Base-by-base conservation (phyloP, 768 basidiomycete species). In the Exidia glandulosa region DNA sequence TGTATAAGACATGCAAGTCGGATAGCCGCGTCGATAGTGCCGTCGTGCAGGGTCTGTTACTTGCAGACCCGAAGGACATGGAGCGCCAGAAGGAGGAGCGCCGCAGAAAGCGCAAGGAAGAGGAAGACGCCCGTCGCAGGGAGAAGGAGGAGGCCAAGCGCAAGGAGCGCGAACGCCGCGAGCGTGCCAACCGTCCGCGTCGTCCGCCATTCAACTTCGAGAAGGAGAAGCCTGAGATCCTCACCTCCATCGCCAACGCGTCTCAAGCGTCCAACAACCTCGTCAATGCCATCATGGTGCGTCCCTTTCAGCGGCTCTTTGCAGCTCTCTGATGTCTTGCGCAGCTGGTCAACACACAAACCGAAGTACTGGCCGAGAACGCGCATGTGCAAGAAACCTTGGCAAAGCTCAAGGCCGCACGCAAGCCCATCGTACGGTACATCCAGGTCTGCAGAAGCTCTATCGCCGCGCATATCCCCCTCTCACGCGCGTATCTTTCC, bases 251-350 rank as follows among this genome's bases (percentile, higher is more conserved):
- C 33, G 94, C 91, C 3, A 87, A 82, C 58, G 91, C 91, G 0
- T 90, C 91, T 9, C 93, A 95, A 70, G 87, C 90, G 2, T 88
- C 94, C 3, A 94, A 83, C 71, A 94, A 95, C 66, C 76, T 99
- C 23, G 84, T 90, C 59, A 98, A 98, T 67, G 92, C 96, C 0
- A 88, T 97, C 65, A 90, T 80, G 61, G 89, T 90, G 63, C 69
- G 83, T 68, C n/a, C 32, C 59, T 12, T 62, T 31, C n/a, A 4
- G 31, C 45, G 6, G 45, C 60, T 4, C n/a, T 36, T 41, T 36
- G n/a, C 19, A 36, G 12, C 37, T 58, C 57, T 19, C 57, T 62
- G 33, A 32, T 52, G 31, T 67, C 13, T 59, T 47, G 27, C 32
- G n/a, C 67, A 94, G 86, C 81, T 90, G 63, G 89, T 98, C 54